phyloP scores from a whole-genome alignment of 768 basidiomycete genomes.

The Termitomyces sp. region DNA sequence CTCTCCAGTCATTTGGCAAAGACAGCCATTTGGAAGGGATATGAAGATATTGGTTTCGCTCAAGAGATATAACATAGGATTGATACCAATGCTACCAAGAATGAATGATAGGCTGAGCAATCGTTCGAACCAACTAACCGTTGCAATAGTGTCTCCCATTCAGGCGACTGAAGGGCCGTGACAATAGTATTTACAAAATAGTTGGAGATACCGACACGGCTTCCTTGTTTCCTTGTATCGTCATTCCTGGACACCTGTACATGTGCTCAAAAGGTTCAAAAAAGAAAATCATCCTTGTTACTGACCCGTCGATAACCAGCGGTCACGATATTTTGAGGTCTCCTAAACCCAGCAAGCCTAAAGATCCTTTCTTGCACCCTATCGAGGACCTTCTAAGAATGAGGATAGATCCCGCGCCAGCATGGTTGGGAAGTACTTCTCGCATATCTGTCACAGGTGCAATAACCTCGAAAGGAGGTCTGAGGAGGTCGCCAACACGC shows the following conservation, averaged over 20 bases:
- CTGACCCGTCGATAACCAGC: conserved; percentile 59
- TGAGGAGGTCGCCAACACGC: conserved; percentile 2
- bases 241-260: conserved; percentile 27
- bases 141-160: conserved; percentile 62
- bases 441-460: conserved; percentile 46
- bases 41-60: conserved; percentile 71
- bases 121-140: conserved; percentile 36
- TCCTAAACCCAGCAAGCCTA: conserved; percentile 19
- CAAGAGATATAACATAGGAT: conserved; percentile 74
- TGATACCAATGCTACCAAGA: conserved; percentile 62
- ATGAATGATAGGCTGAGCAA: not conserved
- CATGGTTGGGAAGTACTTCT: conserved; percentile 33
- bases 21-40: conserved; percentile 76
- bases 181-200: conserved; percentile 72
- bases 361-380: conserved; percentile 55
- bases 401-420: not conserved
- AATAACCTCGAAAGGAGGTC: conserved; percentile 20
- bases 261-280: not conserved
- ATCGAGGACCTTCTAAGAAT: conserved; percentile 47
- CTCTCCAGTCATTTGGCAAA: conserved; percentile 77
- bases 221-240: conserved; percentile 33
- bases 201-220: conserved; percentile 45
- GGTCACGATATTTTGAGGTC: conserved; percentile 55
- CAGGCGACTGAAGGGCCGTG: conserved; percentile 53
- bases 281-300: not conserved